These are phyloP conservation scores for Begonia peltatifolia DNA, from an alignment of 306 rosid species.

Conservation along the genomic window DNA sequence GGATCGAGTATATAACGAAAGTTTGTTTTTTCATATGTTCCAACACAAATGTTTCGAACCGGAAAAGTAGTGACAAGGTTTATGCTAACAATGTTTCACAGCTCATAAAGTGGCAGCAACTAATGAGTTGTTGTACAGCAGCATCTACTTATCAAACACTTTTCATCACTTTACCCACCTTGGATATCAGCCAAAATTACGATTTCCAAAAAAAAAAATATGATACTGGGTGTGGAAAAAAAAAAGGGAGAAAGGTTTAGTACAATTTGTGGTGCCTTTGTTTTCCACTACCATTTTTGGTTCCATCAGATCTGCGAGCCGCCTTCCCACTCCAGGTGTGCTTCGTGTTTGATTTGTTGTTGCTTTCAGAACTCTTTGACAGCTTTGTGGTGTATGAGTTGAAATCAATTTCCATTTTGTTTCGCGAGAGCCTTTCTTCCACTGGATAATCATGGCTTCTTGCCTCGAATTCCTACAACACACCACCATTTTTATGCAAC, in stretches of 20 bases:
- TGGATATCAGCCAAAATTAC: neutral
- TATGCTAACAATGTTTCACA: no score
- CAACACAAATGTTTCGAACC: no score
- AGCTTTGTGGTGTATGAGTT: constrained; percentile 19
- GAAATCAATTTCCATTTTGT: constrained; percentile 28
- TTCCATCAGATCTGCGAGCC: constrained; percentile 49
- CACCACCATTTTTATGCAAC: no score
- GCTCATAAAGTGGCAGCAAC: no score
- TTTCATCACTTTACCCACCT: neutral
- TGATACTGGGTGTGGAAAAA: constrained; percentile 2
- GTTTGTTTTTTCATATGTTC: no score
- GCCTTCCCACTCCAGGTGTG: constrained; percentile 21
- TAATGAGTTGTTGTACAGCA: no score
- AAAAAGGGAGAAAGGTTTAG: constrained; percentile 8
- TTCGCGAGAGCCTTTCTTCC: constrained; percentile 32
- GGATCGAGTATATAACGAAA: no score
- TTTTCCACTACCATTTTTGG: constrained; percentile 30
- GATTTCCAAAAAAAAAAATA: neutral
- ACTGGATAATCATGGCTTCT: constrained; percentile 31
- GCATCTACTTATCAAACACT: no score
- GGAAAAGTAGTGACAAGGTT: no score
- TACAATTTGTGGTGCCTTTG: constrained; percentile 33
- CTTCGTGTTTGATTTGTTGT: constrained; percentile 25
- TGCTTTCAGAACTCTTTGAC: constrained; percentile 73
- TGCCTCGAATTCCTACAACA: constrained; percentile 49